A percentile compares a stretch with the other conserved stretches of the same genome.
Evolutionary conservation across 805 yeast species (phyloP).

Genomic region (Nakazawaea anatomiae): DNA sequence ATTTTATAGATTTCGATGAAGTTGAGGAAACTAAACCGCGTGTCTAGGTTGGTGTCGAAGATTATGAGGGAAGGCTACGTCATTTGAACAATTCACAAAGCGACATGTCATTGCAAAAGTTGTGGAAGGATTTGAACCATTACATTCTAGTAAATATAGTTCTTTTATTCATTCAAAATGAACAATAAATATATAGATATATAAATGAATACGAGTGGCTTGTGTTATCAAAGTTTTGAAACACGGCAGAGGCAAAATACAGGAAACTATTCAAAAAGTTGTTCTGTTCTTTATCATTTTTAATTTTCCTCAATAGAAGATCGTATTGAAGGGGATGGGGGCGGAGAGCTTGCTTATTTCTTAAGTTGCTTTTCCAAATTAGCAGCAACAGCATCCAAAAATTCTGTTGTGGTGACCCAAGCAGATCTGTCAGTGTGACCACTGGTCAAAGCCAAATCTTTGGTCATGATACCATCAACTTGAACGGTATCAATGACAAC

Average conservation of each 20-base stretch:
- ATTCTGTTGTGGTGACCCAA: slow-evolving; percentile 70
- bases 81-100: too few species aligned
- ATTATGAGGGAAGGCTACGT: not conserved
- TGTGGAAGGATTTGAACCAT: not conserved
- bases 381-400: slow-evolving; percentile 69
- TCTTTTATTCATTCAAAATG: slow-evolving; percentile 9
- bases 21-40: slow-evolving; percentile 11
- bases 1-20: slow-evolving; percentile 26
- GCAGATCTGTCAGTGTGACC: slow-evolving; percentile 56
- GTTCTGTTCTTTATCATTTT: too few species aligned
- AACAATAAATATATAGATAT: not conserved
- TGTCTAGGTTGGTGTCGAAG: too few species aligned
- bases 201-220: not conserved
- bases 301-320: too few species aligned
- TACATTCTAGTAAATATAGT: not conserved
- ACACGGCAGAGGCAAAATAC: too few species aligned
- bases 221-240: too few species aligned
- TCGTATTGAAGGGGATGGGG: too few species aligned
- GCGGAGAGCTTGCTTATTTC: not conserved
- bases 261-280: too few species aligned
- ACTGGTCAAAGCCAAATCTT: slow-evolving; percentile 71
- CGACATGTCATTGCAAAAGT: too few species aligned
- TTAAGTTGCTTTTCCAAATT: slow-evolving; percentile 19
- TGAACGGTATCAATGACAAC: slow-evolving; percentile 71
- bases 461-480: slow-evolving; percentile 73